These are phyloP conservation scores for Apophysomyces variabilis DNA, from an alignment of 371 early-diverging fungal species.

Conservation along the genomic window DNA sequence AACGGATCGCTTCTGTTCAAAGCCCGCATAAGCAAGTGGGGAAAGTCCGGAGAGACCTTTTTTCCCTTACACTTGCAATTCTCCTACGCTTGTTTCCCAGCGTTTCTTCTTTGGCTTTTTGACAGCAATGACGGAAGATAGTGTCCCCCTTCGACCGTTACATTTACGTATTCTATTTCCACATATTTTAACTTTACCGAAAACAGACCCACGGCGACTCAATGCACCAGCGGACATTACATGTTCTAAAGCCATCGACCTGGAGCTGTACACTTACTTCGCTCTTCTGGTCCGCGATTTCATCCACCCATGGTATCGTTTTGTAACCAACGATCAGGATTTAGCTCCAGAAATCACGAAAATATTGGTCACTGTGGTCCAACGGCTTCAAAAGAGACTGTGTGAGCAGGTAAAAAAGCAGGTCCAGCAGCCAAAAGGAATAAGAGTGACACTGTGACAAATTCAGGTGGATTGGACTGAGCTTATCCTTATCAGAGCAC, in stretches of 20 bases:
- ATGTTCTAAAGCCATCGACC: slow-evolving; percentile 52
- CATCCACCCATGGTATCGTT: slow-evolving; percentile 64
- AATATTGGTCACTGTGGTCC: slow-evolving; percentile 46
- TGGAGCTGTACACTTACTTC: slow-evolving; percentile 62
- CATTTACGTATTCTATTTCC: slow-evolving; percentile 51
- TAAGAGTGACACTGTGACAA: neutral
- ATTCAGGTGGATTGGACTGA: slow-evolving; percentile 67
- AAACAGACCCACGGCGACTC: slow-evolving; percentile 41
- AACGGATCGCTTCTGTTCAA: too few relatives aligned
- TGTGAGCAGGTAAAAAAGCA: slow-evolving; percentile 36
- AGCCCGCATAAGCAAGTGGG: too few relatives aligned
- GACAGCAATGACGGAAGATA: neutral
- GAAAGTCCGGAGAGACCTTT: too few relatives aligned
- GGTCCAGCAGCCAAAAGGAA: neutral
- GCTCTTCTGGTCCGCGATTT: slow-evolving; percentile 63
- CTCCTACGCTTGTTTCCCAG: too few relatives aligned
- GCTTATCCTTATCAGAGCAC: slow-evolving; percentile 52
- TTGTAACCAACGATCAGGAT: slow-evolving; percentile 59
- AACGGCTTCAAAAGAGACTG: slow-evolving; percentile 52
- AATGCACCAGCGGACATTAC: slow-evolving; percentile 45
- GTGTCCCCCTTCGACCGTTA: slow-evolving; percentile 29
- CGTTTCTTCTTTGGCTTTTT: neutral
- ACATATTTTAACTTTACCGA: slow-evolving; percentile 41
- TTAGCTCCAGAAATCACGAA: slow-evolving; percentile 48
- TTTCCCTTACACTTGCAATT: too few relatives aligned